Evolutionary conservation across 805 yeast species (phyloP).

Genomic region (Priceomyces melissophilus): DNA sequence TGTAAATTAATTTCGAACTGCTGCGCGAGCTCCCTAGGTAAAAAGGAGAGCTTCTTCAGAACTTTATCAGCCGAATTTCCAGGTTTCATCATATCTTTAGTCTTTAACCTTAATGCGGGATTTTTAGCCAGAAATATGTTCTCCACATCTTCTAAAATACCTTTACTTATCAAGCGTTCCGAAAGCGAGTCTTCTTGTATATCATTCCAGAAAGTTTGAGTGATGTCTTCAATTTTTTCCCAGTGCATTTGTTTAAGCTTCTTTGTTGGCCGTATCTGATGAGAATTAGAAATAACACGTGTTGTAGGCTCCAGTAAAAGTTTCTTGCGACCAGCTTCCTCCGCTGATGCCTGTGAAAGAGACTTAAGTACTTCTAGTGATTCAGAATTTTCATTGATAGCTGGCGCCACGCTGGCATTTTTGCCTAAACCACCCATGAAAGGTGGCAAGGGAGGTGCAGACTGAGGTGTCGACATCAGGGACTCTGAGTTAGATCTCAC

Average conservation of each 20-base stretch:
- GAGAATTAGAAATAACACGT: neutral
- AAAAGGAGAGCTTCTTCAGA: constrained; percentile 55
- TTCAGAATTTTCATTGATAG: neutral
- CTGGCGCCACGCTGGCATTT: neutral
- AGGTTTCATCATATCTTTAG: constrained; percentile 25
- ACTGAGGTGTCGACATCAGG: constrained; percentile 5
- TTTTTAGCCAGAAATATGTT: constrained; percentile 84
- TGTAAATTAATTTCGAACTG: constrained; percentile 94
- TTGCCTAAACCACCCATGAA: neutral
- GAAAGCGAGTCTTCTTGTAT: constrained; percentile 57
- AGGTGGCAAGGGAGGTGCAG: constrained; percentile 8
- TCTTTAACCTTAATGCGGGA: constrained; percentile 29
- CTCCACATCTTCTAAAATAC: constrained; percentile 82
- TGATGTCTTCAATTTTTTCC: constrained; percentile 86
- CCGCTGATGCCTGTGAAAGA: neutral
- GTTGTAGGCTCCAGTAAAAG: neutral
- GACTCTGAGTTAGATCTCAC: neutral
- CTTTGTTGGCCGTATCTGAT: constrained; percentile 51
- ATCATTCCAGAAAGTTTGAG: constrained; percentile 81
- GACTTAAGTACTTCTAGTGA: neutral
- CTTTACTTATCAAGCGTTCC: constrained; percentile 65
- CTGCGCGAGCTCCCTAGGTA: constrained; percentile 85
- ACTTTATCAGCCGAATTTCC: constrained; percentile 5
- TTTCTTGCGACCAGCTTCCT: neutral
- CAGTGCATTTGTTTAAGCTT: constrained; percentile 94